Base-by-base conservation (phyloP, 2,329 filamentous ascomycete species). In the Cercospora brassicicola region DNA sequence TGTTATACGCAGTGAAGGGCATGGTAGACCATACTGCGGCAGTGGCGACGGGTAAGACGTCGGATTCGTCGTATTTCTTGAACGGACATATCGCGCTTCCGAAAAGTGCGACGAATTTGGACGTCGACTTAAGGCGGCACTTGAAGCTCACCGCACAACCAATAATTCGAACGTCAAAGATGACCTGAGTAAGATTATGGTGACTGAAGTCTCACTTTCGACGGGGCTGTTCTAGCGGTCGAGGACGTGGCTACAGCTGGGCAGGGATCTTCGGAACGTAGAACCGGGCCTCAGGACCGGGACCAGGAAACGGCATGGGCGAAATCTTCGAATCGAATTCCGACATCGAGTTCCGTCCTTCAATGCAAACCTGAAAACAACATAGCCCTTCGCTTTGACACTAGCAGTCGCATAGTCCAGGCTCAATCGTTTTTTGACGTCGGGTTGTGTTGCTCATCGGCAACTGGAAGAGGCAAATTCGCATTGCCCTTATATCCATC, bases 401-500 rank as follows among this genome's bases (percentile, higher is more conserved):
- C 31, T 11, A 33, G 31, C 10, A 33, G 10, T 3, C 31, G 31
- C 9, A 11, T 11, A 33, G 10, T 33, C n/a, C 6, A 18, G 11
- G 48, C 23, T 55, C 48, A 55, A 1, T 28, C 23, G 23, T 2
- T 55, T 28, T 55, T 55, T 7, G 48, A 55, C 3, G 31, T 28
- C 23, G 23, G 48, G 48, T 6, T 8, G n/a, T 55, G 48, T 28
- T 30, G 48, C 23, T 55, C 48, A 3, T 36, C 55, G 8, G 4
- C 28, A 3, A 7, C n/a, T 11, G 4, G 1, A 2, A 36, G 31
- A 7, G 76, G 74, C n/a, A 73, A 31, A 59, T 78, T 78, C 8
- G 68, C 74, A 65, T 78, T 77, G 5, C 76, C 75, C 57, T 73
- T 74, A 59, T 76, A 78, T 5, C 72, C 75, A 20, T 73, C 69